Evolutionary conservation across 2,329 filamentous ascomycete genomes (phyloP).

Genomic region (Apiospora rasikravindrae): DNA sequence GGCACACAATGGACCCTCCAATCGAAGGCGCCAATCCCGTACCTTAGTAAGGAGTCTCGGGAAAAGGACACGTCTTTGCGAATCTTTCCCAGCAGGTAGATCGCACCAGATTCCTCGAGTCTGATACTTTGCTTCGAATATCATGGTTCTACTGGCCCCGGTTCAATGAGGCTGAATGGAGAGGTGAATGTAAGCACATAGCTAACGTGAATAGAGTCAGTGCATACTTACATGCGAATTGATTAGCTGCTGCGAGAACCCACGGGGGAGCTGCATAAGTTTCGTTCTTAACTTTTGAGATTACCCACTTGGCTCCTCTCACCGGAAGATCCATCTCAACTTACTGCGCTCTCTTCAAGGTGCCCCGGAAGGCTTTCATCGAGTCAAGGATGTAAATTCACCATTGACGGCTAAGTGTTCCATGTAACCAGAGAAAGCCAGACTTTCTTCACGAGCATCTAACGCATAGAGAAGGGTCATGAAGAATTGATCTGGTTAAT

Average conservation of each 20-base stretch:
- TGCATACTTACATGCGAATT: neutral
- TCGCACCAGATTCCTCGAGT: too few species aligned
- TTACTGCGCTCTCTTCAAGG: neutral
- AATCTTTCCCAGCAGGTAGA: neutral
- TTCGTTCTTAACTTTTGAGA: neutral
- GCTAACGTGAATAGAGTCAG: neutral
- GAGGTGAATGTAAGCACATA: neutral
- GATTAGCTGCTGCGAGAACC: neutral
- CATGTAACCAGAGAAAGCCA: neutral
- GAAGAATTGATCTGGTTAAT: neutral
- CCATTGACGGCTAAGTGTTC: neutral
- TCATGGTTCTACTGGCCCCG: neutral
- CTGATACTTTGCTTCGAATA: neutral
- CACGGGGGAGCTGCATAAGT: constrained; percentile 11
- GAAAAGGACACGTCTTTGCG: neutral
- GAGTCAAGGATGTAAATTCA: neutral
- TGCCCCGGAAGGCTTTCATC: neutral
- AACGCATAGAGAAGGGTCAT: neutral
- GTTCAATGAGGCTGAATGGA: constrained; percentile 5
- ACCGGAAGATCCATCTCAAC: neutral
- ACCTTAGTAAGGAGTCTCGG: neutral
- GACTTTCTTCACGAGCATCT: neutral
- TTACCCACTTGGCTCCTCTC: constrained; percentile 5
- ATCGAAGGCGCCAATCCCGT: neutral
- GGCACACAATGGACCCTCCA: constrained; percentile 6